These are phyloP conservation scores for Raffaelea ambrosiae DNA, from an alignment of 2,329 filamentous ascomycete genomes.

Conservation along the genomic window DNA sequence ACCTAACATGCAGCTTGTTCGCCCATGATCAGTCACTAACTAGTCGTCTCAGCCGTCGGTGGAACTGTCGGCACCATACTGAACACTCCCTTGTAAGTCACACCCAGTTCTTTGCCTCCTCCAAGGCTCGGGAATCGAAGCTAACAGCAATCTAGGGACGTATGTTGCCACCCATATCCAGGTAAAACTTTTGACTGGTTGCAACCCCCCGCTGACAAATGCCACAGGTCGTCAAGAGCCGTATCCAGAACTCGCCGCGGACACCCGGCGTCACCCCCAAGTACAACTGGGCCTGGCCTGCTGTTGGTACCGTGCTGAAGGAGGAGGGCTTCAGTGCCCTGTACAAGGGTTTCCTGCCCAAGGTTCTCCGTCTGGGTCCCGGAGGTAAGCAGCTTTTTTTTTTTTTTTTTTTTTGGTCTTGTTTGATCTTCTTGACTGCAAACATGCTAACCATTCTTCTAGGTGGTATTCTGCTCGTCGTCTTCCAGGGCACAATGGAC, in stretches of 20 bases:
- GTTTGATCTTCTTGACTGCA: no score
- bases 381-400: conserved; percentile 26
- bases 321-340: conserved; percentile 89
- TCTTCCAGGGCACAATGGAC: conserved; percentile 84
- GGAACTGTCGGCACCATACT: conserved; percentile 82
- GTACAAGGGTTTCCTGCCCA: conserved; percentile 97
- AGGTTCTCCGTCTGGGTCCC: conserved; percentile 72
- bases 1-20: no score
- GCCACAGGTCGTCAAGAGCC: conserved; percentile 80
- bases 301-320: conserved; percentile 75
- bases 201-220: no score
- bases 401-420: neutral
- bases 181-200: no score
- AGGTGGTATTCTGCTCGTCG: conserved; percentile 67
- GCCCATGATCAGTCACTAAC: neutral
- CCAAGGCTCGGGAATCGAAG: neutral
- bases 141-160: conserved; percentile 5
- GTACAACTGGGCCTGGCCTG: conserved; percentile 98
- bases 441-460: conserved; percentile 21
- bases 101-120: conserved; percentile 25
- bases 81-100: conserved; percentile 96
- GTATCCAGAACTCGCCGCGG: conserved; percentile 90
- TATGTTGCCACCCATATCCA: neutral
- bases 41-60: conserved; percentile 46
- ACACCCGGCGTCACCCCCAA: conserved; percentile 75